Evolutionary conservation across 441 rosid species (phyloP), one percentile per base, ranked within the genome.

Genomic region (Gossypium gossypioides): DNA sequence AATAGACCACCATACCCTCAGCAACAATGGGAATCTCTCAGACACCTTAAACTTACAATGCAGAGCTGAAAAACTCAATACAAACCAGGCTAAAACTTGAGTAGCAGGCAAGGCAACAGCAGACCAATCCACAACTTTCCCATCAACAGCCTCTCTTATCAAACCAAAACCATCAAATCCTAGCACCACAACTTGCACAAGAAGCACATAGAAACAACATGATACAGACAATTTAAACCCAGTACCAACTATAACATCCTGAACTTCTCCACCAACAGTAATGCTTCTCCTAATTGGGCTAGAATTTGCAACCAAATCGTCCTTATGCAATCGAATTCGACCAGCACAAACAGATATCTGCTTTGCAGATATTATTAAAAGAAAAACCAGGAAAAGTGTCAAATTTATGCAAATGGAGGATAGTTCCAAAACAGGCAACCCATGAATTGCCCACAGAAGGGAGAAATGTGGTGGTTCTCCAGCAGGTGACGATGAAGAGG

Each of bases 1-100:
- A 77, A 86, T 58, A 63, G 85, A 65, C 97, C 99, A 96, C 99
- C 99, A 92, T 59, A 88, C 63, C 83, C 99, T 89, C 79, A 90
- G 72, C 82, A 96, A 79, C 48, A 85, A 55, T 2, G 99, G 97
- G 81, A 96, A 87, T 80, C 84, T 91, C 88, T 90, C 96, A 1
- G 82, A 83, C 19, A 81, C 78, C 75, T 92, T 92, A 72, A 87
- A 90, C 77, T 91, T 91, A 81, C 92, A 90, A 74, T 90, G 96
- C 75, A 96, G 85, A 84, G 86, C 83, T 10, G 82, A 86, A 79
- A 86, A 86, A 81, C 94, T 89, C 81, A 92, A 71, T 21, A 90
- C 83, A 74, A 86, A 76, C 99, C 97, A 95, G 74, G 98, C 89
- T 80, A 95, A 82, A 76, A 87, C 78, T 72, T 85, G 96, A 16